Conservation (phyloP, 768 basidiomycete genomes). For the Amanita molliuscula region DNA sequence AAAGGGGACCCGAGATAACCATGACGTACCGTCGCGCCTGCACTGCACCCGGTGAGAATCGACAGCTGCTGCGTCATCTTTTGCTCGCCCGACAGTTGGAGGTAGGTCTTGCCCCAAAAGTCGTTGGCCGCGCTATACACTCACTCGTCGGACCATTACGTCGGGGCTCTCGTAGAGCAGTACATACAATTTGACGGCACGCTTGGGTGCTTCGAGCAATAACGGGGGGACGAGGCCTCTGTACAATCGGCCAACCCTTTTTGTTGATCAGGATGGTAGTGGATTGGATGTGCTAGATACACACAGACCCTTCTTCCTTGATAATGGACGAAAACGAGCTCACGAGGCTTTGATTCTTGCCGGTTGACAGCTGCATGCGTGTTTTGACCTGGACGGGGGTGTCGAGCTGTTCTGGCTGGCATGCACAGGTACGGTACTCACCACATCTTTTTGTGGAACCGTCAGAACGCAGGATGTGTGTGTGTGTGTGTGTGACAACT, state of each 20-base stretch:
- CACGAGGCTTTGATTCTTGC: conserved; percentile 70
- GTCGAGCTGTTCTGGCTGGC: neutral
- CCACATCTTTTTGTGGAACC: conserved; percentile 56
- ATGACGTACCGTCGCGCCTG: conserved; percentile 69
- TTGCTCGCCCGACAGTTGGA: conserved; percentile 48
- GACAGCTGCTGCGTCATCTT: conserved; percentile 90
- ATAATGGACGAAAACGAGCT: conserved; percentile 79
- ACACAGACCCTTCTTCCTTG: conserved; percentile 76
- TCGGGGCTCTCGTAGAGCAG: neutral
- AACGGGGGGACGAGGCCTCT: conserved; percentile 94
- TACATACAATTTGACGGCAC: conserved; percentile 88
- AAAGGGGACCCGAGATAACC: neutral
- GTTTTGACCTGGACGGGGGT: conserved; percentile 72
- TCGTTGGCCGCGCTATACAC: conserved; percentile 61
- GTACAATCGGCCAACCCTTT: conserved; percentile 74
- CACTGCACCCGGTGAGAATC: conserved; percentile 82
- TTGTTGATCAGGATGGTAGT: neutral
- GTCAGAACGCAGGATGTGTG: neutral
- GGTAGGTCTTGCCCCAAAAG: conserved; percentile 86
- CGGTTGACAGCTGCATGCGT: conserved; percentile 93
- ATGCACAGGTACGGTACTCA: conserved; percentile 30
- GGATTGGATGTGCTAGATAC: neutral
- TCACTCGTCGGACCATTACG: conserved; percentile 3
- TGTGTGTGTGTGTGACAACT: conserved; percentile 16
- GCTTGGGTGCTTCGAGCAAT: conserved; percentile 93